Evolutionary conservation across 192 early-diverging fungal genomes (phyloP).

Genomic region (Backusella tarrabulga): DNA sequence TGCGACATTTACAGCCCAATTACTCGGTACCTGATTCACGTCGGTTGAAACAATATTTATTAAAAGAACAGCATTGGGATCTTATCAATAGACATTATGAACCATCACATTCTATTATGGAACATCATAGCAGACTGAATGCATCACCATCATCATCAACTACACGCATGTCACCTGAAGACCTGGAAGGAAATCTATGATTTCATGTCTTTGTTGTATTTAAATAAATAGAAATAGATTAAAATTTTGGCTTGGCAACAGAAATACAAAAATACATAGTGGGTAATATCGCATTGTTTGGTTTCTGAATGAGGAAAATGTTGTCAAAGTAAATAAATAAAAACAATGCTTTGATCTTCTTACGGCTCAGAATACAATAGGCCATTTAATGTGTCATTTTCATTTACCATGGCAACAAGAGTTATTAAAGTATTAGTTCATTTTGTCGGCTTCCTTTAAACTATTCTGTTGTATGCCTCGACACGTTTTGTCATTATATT

Average conservation of each 20-base stretch:
- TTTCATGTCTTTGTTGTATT: background rate
- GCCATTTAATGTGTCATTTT: no score
- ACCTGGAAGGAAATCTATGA: background rate
- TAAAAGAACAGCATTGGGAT: constrained; percentile 25
- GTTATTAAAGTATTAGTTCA: no score
- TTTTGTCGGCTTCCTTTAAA: no score
- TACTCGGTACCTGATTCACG: constrained; percentile 9
- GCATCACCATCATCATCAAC: background rate
- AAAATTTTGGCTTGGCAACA: background rate
- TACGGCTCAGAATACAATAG: no score
- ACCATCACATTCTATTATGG: background rate
- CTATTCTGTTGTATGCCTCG: no score
- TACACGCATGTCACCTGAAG: background rate
- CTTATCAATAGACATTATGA: background rate
- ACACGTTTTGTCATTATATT: no score
- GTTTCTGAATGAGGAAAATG: no score
- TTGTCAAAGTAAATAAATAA: no score
- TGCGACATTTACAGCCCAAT: constrained; percentile 9
- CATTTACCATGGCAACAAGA: no score
- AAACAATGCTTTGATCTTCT: no score
- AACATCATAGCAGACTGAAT: background rate
- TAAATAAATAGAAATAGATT: background rate
- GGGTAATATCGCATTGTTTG: no score
- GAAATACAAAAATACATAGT: no score
- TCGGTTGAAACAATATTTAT: constrained; percentile 15